Evolutionary conservation across 2,329 filamentous ascomycete species (phyloP).

Genomic region (Venturia asperata): DNA sequence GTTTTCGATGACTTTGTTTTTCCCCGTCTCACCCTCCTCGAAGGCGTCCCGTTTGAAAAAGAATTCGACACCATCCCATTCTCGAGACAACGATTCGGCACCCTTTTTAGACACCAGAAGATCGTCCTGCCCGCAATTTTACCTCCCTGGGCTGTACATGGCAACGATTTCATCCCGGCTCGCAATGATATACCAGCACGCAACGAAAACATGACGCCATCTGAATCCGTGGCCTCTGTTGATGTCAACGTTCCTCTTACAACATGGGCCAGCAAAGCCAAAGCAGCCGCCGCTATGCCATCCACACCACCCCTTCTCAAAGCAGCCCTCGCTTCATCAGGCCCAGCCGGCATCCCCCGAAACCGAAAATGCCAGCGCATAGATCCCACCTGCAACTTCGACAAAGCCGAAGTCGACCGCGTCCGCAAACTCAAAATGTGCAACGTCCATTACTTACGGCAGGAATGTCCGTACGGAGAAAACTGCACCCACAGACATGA

Average conservation of each 20-base stretch:
- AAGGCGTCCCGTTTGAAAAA: slow-evolving; percentile 50
- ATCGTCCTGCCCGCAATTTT: slow-evolving; percentile 4
- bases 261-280: slow-evolving; percentile 13
- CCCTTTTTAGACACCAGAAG: slow-evolving; percentile 42
- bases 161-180: not conserved
- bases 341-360: slow-evolving; percentile 40
- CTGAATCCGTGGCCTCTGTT: slow-evolving; percentile 10
- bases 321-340: slow-evolving; percentile 31
- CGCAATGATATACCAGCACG: slow-evolving; percentile 13
- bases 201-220: slow-evolving; percentile 4
- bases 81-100: slow-evolving; percentile 43
- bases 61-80: slow-evolving; percentile 44
- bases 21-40: slow-evolving; percentile 48
- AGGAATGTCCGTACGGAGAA: slow-evolving; percentile 49
- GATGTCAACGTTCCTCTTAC: not conserved
- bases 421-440: slow-evolving; percentile 57
- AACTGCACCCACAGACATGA: slow-evolving; percentile 50
- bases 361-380: slow-evolving; percentile 55
- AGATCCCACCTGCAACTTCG: slow-evolving; percentile 44
- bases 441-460: slow-evolving; percentile 54
- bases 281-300: slow-evolving; percentile 1
- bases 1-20: slow-evolving; percentile 39
- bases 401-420: slow-evolving; percentile 51
- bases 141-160: slow-evolving; percentile 6
- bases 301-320: slow-evolving; percentile 30